phyloP scores from a whole-genome alignment of 1,284 basidiomycete genomes.

The Naganishia sp. region DNA sequence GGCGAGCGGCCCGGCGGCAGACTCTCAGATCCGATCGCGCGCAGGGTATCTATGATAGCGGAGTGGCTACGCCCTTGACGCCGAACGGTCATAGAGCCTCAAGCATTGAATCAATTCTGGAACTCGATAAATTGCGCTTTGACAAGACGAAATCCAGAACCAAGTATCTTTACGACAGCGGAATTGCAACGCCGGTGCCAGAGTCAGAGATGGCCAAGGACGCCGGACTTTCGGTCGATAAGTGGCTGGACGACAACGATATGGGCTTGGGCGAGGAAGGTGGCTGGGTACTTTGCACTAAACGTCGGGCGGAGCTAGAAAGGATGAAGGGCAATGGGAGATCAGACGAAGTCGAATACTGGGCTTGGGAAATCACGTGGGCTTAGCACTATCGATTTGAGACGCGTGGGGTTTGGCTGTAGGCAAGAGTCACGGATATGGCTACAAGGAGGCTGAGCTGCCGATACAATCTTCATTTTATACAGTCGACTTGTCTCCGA shows the following conservation, averaged over 20 bases:
- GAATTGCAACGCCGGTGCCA: slow-evolving; percentile 18
- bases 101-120: slow-evolving; percentile 16
- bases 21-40: slow-evolving; percentile 29
- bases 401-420: too few species aligned
- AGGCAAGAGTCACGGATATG: neutral
- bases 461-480: neutral
- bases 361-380: slow-evolving; percentile 56
- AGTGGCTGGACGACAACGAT: slow-evolving; percentile 20
- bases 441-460: neutral
- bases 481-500: neutral
- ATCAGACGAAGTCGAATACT: slow-evolving; percentile 52
- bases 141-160: slow-evolving; percentile 24
- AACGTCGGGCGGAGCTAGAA: slow-evolving; percentile 43
- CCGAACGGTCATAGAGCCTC: slow-evolving; percentile 19
- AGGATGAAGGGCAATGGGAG: slow-evolving; percentile 50
- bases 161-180: slow-evolving; percentile 23
- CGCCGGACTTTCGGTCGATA: slow-evolving; percentile 16
- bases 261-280: slow-evolving; percentile 29
- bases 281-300: slow-evolving; percentile 40
- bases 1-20: slow-evolving; percentile 31
- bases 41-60: neutral
- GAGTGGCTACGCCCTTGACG: slow-evolving; percentile 18
- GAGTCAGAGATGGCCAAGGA: slow-evolving; percentile 24
- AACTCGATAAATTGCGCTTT: slow-evolving; percentile 20
- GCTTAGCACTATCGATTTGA: neutral